These are phyloP conservation scores for Ophiocytium majus DNA, from an alignment of 352 stramenopile genomes.

Conservation along the genomic window DNA sequence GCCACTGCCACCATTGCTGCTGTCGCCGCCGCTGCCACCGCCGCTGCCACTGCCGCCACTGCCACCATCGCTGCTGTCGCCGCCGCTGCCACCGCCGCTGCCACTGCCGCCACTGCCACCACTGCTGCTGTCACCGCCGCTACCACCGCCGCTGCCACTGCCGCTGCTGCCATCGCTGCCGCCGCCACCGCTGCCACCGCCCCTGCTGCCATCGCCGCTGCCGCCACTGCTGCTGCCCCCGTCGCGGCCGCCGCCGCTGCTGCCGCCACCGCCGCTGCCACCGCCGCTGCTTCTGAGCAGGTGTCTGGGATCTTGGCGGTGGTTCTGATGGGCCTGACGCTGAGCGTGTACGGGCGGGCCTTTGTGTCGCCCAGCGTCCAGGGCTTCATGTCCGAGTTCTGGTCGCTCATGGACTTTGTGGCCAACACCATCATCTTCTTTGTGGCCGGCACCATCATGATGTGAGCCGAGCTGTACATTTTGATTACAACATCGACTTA, in stretches of 20 bases:
- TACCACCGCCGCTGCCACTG: too few relatives aligned
- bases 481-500: not conserved
- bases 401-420: conserved; percentile 56
- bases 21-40: too few relatives aligned
- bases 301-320: conserved; percentile 25
- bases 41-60: too few relatives aligned
- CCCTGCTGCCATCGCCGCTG: not conserved
- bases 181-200: too few relatives aligned
- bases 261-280: not conserved
- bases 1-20: too few relatives aligned
- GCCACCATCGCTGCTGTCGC: too few relatives aligned
- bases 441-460: conserved; percentile 47
- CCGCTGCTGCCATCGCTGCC: too few relatives aligned
- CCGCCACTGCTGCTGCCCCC: not conserved
- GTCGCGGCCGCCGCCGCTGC: not conserved
- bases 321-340: conserved; percentile 6
- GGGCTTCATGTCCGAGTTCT: conserved; percentile 54
- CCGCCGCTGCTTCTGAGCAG: not conserved
- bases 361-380: conserved; percentile 27
- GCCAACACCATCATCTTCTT: conserved; percentile 57
- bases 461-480: not conserved
- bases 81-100: too few relatives aligned
- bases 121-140: too few relatives aligned
- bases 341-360: not conserved
- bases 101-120: too few relatives aligned